These are phyloP conservation scores for Sergeia podlipaevii DNA, from an alignment of 208 protist species.

Conservation along the genomic window DNA sequence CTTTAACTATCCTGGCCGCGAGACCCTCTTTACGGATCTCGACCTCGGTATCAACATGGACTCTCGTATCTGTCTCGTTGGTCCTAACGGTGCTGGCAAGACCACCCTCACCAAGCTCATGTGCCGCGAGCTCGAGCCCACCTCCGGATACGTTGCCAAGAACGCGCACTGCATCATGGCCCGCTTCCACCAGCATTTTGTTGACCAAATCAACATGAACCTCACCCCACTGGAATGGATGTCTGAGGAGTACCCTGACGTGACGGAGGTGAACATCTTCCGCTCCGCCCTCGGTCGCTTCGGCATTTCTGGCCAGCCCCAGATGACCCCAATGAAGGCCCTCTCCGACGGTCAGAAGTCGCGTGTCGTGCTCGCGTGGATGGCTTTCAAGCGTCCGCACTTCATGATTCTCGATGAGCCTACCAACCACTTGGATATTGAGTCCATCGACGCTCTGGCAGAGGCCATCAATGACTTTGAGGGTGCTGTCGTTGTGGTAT, in stretches of 20 bases:
- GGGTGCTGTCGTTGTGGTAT: slow-evolving; percentile 95
- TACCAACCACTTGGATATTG: slow-evolving; percentile 98
- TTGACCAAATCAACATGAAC: slow-evolving; percentile 93
- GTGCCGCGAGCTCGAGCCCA: slow-evolving; percentile 91
- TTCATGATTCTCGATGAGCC: slow-evolving; percentile 98
- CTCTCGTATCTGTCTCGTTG: slow-evolving; percentile 94
- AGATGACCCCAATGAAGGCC: slow-evolving; percentile 91
- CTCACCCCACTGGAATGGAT: slow-evolving; percentile 95
- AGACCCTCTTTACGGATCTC: slow-evolving; percentile 83
- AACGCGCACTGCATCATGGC: slow-evolving; percentile 93
- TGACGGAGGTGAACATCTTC: slow-evolving; percentile 84
- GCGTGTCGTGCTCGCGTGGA: slow-evolving; percentile 95
- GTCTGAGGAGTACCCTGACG: slow-evolving; percentile 86
- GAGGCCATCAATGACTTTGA: slow-evolving; percentile 92
- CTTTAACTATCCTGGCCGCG: slow-evolving; percentile 90
- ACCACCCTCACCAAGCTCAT: slow-evolving; percentile 96
- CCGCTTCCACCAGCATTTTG: slow-evolving; percentile 96
- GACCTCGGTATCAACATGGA: slow-evolving; percentile 95
- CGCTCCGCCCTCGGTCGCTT: slow-evolving; percentile 94
- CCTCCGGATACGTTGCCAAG: slow-evolving; percentile 86
- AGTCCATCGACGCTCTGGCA: slow-evolving; percentile 95
- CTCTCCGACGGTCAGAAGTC: slow-evolving; percentile 97
- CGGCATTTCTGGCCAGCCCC: slow-evolving; percentile 87
- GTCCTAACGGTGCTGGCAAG: slow-evolving; percentile 97
- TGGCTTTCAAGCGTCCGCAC: slow-evolving; percentile 93